phyloP scores from a whole-genome alignment of 768 basidiomycete genomes.

The Lactifluus piperatus region DNA sequence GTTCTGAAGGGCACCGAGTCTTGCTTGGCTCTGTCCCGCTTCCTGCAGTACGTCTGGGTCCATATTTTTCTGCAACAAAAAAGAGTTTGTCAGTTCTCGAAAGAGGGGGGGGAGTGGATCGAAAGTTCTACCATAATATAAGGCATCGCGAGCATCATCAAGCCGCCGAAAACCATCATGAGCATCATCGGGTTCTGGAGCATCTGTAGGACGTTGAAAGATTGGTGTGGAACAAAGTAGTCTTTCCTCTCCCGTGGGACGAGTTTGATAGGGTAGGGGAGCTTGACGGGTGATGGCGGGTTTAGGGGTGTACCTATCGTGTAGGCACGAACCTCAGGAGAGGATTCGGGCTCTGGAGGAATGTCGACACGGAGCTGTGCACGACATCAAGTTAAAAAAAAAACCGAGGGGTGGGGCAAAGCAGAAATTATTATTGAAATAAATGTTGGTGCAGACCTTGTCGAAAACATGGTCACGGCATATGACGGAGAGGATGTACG shows the following conservation, averaged over 20 bases:
- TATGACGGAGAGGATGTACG: constrained; percentile 58
- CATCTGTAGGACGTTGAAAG: constrained; percentile 70
- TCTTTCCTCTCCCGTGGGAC: constrained; percentile 44
- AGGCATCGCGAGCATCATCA: constrained; percentile 63
- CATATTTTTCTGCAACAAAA: constrained; percentile 55
- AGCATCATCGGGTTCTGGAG: constrained; percentile 81
- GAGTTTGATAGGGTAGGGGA: constrained; percentile 56
- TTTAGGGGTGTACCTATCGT: constrained; percentile 59
- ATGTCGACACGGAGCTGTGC: constrained; percentile 63
- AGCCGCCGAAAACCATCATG: constrained; percentile 58
- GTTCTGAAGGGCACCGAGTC: constrained; percentile 42
- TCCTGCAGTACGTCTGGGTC: constrained; percentile 64
- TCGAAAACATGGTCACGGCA: constrained; percentile 66
- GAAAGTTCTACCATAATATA: constrained; percentile 53
- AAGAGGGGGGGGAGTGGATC: background rate
- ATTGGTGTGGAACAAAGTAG: constrained; percentile 62
- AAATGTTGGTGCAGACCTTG: constrained; percentile 36
- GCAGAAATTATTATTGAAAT: background rate
- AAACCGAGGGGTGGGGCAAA: background rate
- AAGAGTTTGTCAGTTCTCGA: background rate
- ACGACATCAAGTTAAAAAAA: background rate
- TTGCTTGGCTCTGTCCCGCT: constrained; percentile 52
- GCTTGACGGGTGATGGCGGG: constrained; percentile 42
- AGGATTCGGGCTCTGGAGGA: constrained; percentile 30
- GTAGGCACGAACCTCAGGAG: constrained; percentile 53